phyloP scores from a whole-genome alignment of 2,329 filamentous ascomycete genomes.

The Seiridium unicorne region DNA sequence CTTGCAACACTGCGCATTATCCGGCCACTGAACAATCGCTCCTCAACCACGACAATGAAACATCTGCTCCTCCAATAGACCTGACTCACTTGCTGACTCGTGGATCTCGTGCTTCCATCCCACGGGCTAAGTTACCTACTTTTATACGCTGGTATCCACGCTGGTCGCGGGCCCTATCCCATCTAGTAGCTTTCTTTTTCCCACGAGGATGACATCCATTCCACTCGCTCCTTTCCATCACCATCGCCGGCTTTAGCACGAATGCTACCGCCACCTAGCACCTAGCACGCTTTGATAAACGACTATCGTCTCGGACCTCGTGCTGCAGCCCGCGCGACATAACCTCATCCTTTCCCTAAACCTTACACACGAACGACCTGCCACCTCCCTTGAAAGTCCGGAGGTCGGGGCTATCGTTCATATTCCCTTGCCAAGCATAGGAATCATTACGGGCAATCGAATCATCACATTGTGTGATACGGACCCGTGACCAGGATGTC shows the following conservation, averaged over 20 bases:
- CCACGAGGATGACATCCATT: not conserved
- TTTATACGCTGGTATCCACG: not conserved
- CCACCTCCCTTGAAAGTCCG: not conserved
- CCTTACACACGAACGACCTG: too few species aligned
- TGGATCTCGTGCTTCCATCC: not conserved
- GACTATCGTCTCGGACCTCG: not conserved
- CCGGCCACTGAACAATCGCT: not conserved
- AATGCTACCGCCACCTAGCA: not conserved
- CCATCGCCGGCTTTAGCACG: not conserved
- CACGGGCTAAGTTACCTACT: not conserved
- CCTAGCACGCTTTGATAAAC: not conserved
- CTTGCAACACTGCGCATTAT: not conserved
- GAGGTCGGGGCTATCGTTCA: not conserved
- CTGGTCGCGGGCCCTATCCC: not conserved
- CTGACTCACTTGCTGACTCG: not conserved
- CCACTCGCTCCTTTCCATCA: not conserved
- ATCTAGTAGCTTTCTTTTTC: not conserved
- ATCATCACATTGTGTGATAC: not conserved
- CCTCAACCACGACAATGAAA: not conserved
- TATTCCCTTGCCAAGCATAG: not conserved
- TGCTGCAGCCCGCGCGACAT: not conserved
- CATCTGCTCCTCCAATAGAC: not conserved
- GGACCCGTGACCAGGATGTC: slow-evolving; percentile 6
- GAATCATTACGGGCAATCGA: not conserved
- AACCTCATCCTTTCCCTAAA: too few species aligned